Evolutionary conservation across 1,284 basidiomycete genomes (phyloP), one percentile per base, ranked within the genome.

Genomic region (Leucoagaricus sp.): DNA sequence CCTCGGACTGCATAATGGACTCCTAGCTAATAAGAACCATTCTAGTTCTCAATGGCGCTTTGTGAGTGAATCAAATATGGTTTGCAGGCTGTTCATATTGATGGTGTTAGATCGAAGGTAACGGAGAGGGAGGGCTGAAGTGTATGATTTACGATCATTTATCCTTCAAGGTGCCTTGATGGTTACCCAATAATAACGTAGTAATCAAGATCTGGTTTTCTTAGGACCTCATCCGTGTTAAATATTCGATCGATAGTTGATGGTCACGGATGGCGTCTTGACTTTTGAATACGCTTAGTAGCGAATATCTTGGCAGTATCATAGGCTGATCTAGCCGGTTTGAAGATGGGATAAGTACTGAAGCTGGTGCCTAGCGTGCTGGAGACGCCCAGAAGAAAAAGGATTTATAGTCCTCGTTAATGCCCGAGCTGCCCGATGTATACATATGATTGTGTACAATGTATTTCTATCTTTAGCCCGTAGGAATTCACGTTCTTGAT

Each of bases 21-120:
- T 31, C n/a, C 40, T 46, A 13, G 15, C 36, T 38, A n/a, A 38
- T 8, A 13, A 25, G 28, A 26, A 21, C 25, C 13, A 31, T 17
- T 40, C 5, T n/a, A 58, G 52, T 60, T 29, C 47, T 57, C 29
- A 63, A 60, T 26, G 64, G 61, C 10, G 63, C 64, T 3, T 50
- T 60, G 64, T 64, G 46, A 28, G 53, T 55, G 3, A 25, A 9
- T n/a, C n/a, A n/a, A n/a, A n/a, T n/a, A n/a, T n/a, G n/a, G n/a
- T n/a, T 45, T 56, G 48, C 21, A 25, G 12, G 41, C n/a, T 17
- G 29, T 56, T 26, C 36, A 19, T 56, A 15, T 56, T 17, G 54
- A 56, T 38, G 54, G 54, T 2, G 48, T 49, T 34, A 48, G 47
- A 38, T 42, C 36, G 6, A 41, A 50, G 33, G 21, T 56, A 2